These are phyloP conservation scores for Heterobasidion occidentale DNA, from an alignment of 1,284 basidiomycete genomes.

Conservation along the genomic window DNA sequence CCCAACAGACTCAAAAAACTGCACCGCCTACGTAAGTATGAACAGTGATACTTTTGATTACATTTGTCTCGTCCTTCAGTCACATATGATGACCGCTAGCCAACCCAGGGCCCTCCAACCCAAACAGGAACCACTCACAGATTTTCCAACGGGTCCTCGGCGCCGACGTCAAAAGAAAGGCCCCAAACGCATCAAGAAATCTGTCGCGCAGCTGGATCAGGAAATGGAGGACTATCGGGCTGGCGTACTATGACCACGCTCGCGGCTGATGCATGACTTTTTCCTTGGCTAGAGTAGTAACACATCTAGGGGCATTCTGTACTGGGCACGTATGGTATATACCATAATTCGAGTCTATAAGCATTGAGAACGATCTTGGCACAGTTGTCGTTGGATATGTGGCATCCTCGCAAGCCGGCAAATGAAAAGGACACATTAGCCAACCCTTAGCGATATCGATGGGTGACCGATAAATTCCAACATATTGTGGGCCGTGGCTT, in stretches of 20 bases:
- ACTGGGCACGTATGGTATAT: neutral
- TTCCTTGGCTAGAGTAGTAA: neutral
- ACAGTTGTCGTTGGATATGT: neutral
- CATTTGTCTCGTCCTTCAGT: neutral
- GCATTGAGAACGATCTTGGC: too few species aligned
- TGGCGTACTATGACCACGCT: neutral
- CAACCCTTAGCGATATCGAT: too few species aligned
- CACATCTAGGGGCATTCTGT: neutral
- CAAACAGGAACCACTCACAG: neutral
- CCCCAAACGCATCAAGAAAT: constrained; percentile 56
- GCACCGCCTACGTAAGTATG: neutral
- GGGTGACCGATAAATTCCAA: too few species aligned
- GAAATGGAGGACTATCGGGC: constrained; percentile 70
- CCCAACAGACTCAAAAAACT: neutral
- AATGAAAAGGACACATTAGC: too few species aligned
- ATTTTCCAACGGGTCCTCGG: constrained; percentile 9
- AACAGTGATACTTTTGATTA: neutral
- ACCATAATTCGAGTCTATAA: neutral
- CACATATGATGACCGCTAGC: neutral
- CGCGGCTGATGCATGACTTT: neutral
- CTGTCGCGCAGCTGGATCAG: constrained; percentile 48
- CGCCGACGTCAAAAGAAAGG: constrained; percentile 47
- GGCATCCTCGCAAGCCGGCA: too few species aligned
- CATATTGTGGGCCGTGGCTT: too few species aligned
- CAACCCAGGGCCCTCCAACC: neutral